phyloP scores from a whole-genome alignment of 257 asterid species.

The Datura wrightii region DNA sequence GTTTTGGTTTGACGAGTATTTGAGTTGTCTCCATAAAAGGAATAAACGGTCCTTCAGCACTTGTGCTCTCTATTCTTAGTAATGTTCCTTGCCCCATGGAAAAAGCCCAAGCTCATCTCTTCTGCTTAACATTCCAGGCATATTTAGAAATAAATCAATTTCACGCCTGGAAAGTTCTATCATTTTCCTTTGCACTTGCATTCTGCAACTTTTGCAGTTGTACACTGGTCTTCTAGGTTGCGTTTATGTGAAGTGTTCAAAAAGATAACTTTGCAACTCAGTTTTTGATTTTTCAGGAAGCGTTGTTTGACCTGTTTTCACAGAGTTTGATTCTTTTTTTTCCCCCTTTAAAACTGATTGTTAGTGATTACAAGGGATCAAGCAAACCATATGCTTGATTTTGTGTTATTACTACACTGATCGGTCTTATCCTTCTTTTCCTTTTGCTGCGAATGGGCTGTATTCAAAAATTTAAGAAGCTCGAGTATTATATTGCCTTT shows the following conservation, averaged over 20 bases:
- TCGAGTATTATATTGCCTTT: neutral
- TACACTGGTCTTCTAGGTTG: neutral
- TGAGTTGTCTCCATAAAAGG: neutral
- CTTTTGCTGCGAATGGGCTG: neutral
- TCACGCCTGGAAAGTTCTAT: neutral
- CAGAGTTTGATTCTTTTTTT: neutral
- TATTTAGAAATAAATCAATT: conserved; percentile 14
- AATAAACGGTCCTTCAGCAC: neutral
- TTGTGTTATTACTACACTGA: conserved; percentile 5
- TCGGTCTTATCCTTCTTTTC: neutral
- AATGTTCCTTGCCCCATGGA: neutral
- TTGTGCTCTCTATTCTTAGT: neutral
- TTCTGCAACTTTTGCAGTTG: conserved; percentile 25
- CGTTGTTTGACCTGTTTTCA: neutral
- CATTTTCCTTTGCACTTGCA: conserved; percentile 11
- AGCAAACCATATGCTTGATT: conserved; percentile 2
- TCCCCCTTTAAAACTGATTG: neutral
- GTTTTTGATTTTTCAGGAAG: neutral
- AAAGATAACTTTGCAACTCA: neutral
- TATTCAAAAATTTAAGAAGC: conserved; percentile 1
- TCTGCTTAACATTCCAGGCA: neutral
- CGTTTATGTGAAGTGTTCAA: neutral
- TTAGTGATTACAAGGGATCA: conserved; percentile 13
- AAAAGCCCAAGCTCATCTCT: neutral
- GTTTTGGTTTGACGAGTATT: neutral